Base-by-base conservation (phyloP, 2,329 filamentous ascomycete genomes). In the Pseudogymnoascus verrucosus region DNA sequence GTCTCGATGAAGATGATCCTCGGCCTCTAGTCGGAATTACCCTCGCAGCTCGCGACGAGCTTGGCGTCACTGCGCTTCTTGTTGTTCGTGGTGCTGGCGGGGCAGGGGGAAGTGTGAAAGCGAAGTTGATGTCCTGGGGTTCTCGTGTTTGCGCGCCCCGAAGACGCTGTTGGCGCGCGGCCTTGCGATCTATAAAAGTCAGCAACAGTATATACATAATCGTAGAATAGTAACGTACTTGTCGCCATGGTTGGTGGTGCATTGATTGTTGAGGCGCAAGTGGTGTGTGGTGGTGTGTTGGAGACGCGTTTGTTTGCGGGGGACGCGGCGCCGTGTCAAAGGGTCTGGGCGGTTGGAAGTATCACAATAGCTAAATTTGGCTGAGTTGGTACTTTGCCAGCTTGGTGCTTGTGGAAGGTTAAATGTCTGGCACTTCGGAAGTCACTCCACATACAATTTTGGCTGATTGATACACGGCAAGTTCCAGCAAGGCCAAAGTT, bases 141-240 rank as follows among this genome's bases (percentile, higher is more conserved):
- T 44, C 70, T 70, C 65, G 69, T 70, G 47, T 67, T 54, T 84
- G 83, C 44, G 85, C 84, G 66, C 85, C 85, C 66, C 85, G 84
- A 72, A 88, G 82, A 71, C 85, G 84, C 76, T 86, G 80, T 67
- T 84, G 83, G 76, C 87, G 80, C 70, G 84, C 83, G 72, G 86
- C 84, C 68, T 84, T 82, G 68, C 85, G 83, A 71, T 79, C 81
- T 83, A 37, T 21, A 47, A 62, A 39, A 12, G 34, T 57, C 28
- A 57, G 28, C 28, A 57, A 34, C 14, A 2, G 14, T 57, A 21
- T 6, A 36, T 57, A 34, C 16, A 36, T 3, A 23, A 19, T 34
- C 26, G 19, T 21, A 31, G 28, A 36, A 34, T 19, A 34, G 11
- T 21, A 57, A 57, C 28, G 16, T 57, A 57, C 51, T 28, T 21